phyloP scores from a whole-genome alignment of 192 early-diverging fungal genomes.

The Hyaloraphidium curvatum region DNA sequence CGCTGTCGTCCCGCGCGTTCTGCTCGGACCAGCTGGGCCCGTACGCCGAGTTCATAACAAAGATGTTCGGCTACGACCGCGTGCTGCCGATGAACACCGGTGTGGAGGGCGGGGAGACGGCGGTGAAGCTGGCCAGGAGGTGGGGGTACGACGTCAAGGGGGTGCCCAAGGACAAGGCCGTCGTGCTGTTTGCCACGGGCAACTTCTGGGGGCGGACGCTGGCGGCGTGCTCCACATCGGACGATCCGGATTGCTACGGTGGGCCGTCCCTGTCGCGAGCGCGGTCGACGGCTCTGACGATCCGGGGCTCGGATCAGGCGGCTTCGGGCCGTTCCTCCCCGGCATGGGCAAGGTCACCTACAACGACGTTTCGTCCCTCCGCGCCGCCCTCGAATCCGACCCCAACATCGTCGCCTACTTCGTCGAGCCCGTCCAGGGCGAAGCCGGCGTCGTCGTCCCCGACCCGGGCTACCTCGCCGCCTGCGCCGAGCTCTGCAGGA shows the following conservation, averaged over 20 bases:
- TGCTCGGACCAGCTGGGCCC: slow-evolving; percentile 84
- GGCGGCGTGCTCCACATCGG: slow-evolving; percentile 81
- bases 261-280: too few species aligned
- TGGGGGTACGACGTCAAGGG: slow-evolving; percentile 84
- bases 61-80: slow-evolving; percentile 84
- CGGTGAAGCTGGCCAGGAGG: slow-evolving; percentile 89
- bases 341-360: slow-evolving; percentile 48
- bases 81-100: slow-evolving; percentile 99
- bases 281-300: too few species aligned
- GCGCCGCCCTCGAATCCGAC: slow-evolving; percentile 63
- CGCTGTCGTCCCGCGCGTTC: slow-evolving; percentile 86
- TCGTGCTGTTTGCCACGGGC: slow-evolving; percentile 60
- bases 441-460: slow-evolving; percentile 91
- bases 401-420: slow-evolving; percentile 77
- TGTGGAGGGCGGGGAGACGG: slow-evolving; percentile 95
- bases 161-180: slow-evolving; percentile 54
- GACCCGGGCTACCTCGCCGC: slow-evolving; percentile 77
- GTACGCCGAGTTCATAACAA: slow-evolving; percentile 77
- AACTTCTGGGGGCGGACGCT: slow-evolving; percentile 97
- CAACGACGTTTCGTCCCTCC: slow-evolving; percentile 70
- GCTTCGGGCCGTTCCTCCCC: slow-evolving; percentile 61
- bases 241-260: slow-evolving; percentile 68
- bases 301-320: slow-evolving; percentile 85
- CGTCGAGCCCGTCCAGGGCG: slow-evolving; percentile 97
- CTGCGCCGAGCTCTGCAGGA: slow-evolving; percentile 80